These are phyloP conservation scores for Viola odorata DNA, from an alignment of 345 rosid species.

Conservation along the genomic window DNA sequence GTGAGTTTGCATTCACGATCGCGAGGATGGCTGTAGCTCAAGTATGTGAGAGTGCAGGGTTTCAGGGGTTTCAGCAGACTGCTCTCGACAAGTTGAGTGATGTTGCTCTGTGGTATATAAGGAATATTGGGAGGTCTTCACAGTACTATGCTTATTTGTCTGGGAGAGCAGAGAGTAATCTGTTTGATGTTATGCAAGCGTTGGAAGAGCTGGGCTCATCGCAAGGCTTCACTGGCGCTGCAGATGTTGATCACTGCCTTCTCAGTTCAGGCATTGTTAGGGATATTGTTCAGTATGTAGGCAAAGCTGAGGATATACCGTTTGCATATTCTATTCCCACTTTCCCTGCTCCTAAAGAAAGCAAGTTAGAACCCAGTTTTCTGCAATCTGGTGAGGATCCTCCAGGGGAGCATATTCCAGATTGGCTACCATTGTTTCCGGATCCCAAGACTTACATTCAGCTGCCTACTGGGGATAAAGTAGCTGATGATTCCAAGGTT, in stretches of 20 bases:
- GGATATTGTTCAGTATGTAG: slow-evolving; percentile 56
- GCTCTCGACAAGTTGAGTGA: slow-evolving; percentile 65
- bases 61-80: slow-evolving; percentile 66
- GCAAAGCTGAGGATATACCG: slow-evolving; percentile 44
- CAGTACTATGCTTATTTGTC: slow-evolving; percentile 51
- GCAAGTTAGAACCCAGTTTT: slow-evolving; percentile 42
- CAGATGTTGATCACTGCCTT: slow-evolving; percentile 54
- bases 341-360: slow-evolving; percentile 53
- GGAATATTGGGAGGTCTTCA: slow-evolving; percentile 51
- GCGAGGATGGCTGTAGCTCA: slow-evolving; percentile 69
- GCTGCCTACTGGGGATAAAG: slow-evolving; percentile 25
- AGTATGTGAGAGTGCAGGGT: slow-evolving; percentile 65
- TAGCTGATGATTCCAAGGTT: slow-evolving; percentile 15
- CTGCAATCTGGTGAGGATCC: slow-evolving; percentile 51
- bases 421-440: slow-evolving; percentile 77
- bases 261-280: slow-evolving; percentile 49
- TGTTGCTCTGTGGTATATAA: slow-evolving; percentile 46
- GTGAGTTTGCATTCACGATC: slow-evolving; percentile 45
- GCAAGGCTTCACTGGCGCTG: slow-evolving; percentile 57
- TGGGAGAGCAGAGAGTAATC: slow-evolving; percentile 58
- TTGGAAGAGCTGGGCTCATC: slow-evolving; percentile 59
- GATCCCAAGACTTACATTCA: slow-evolving; percentile 34
- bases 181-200: slow-evolving; percentile 62
- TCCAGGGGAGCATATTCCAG: slow-evolving; percentile 65
- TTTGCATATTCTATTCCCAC: slow-evolving; percentile 60